Percentiles rank a stretch among this genome's conserved stretches.
Evolutionary conservation across 1,284 basidiomycete genomes (phyloP).

Genomic region (Cutaneotrichosporon daszewskae): DNA sequence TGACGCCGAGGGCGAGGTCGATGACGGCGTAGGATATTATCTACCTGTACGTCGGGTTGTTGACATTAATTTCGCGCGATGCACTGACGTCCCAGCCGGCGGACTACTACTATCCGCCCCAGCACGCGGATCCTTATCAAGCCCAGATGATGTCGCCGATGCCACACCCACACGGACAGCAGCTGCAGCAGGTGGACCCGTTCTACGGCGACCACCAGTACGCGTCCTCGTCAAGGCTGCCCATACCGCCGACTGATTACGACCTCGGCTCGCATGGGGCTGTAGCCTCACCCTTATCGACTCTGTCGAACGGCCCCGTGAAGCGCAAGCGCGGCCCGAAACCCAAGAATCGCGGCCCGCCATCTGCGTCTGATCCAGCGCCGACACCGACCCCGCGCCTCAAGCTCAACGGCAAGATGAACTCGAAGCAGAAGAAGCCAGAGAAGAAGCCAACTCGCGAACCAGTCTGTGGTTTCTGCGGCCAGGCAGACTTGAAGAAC

Average conservation of each 20-base stretch:
- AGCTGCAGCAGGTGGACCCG: no score
- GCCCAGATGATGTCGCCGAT: no score
- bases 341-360: conserved; percentile 9
- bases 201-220: no score
- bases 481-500: conserved; percentile 24
- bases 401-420: conserved; percentile 9
- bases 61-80: background rate
- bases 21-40: conserved; percentile 20
- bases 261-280: conserved; percentile 5
- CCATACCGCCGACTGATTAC: conserved; percentile 9
- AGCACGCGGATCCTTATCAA: no score
- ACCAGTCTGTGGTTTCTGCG: conserved; percentile 31
- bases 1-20: conserved; percentile 19
- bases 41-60: conserved; percentile 12
- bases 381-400: no score
- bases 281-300: conserved; percentile 7
- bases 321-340: conserved; percentile 21
- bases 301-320: conserved; percentile 4
- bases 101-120: conserved; percentile 14
- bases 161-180: no score
- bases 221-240: conserved; percentile 12
- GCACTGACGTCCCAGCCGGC: conserved; percentile 10
- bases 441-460: conserved; percentile 13
- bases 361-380: no score
- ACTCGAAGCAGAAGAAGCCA: no score